These are phyloP conservation scores for Penicillium paradoxum DNA, from an alignment of 495 filamentous ascomycete species.

Conservation along the genomic window DNA sequence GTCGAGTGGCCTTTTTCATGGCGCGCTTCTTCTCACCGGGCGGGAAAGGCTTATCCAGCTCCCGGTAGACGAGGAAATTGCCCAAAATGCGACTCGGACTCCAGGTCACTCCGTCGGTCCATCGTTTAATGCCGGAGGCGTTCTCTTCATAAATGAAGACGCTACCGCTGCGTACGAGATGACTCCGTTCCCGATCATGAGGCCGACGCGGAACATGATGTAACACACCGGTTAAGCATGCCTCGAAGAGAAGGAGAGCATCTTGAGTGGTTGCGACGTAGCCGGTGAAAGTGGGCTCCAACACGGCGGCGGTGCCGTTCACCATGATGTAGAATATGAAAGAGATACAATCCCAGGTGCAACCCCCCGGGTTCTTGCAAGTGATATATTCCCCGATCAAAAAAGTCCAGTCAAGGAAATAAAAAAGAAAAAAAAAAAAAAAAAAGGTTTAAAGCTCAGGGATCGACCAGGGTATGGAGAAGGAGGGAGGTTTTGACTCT, in stretches of 20 bases:
- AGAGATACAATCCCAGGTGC: slow-evolving; percentile 7
- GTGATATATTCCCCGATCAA: slow-evolving; percentile 9
- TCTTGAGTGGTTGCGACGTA: slow-evolving; percentile 68
- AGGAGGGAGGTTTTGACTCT: slow-evolving; percentile 34
- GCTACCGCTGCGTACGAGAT: slow-evolving; percentile 73
- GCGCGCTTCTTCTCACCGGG: slow-evolving; percentile 88
- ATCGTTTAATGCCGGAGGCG: slow-evolving; percentile 83
- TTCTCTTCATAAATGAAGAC: slow-evolving; percentile 90
- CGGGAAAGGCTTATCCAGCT: slow-evolving; percentile 74
- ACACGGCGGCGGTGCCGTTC: slow-evolving; percentile 41
- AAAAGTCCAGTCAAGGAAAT: not conserved
- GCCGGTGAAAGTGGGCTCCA: slow-evolving; percentile 59
- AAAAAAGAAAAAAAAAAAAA: not conserved
- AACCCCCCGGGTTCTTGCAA: not conserved
- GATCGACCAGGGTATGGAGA: slow-evolving; percentile 35
- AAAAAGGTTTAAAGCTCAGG: slow-evolving; percentile 25
- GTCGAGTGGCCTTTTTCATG: slow-evolving; percentile 60
- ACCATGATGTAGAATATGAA: slow-evolving; percentile 33
- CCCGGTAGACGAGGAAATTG: slow-evolving; percentile 87
- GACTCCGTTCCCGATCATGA: slow-evolving; percentile 71
- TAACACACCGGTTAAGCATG: slow-evolving; percentile 61
- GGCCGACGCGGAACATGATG: slow-evolving; percentile 75
- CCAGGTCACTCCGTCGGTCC: slow-evolving; percentile 90
- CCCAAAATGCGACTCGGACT: slow-evolving; percentile 83
- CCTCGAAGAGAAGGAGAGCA: slow-evolving; percentile 71